phyloP scores from a whole-genome alignment of 1,139 yeast genomes.

The Pichia sp. region DNA sequence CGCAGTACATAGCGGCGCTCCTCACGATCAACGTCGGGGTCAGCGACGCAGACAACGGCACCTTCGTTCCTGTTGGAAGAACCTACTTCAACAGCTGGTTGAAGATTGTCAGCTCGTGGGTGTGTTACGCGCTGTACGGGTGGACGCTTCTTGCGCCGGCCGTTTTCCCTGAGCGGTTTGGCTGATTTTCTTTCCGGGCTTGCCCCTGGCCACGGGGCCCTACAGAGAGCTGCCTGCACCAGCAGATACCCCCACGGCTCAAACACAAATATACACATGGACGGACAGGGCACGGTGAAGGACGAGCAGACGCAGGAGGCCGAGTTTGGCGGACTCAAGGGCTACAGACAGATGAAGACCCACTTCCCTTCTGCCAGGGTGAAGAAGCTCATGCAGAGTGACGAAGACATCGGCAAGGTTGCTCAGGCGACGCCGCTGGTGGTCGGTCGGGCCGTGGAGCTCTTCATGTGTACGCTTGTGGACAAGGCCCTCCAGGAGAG shows the following conservation, averaged over 20 bases:
- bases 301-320: not conserved
- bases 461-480: conserved; percentile 84
- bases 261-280: not conserved
- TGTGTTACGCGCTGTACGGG: conserved; percentile 76
- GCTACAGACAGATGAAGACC: conserved; percentile 62
- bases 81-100: conserved; percentile 96
- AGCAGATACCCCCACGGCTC: too few relatives aligned
- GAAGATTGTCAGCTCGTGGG: conserved; percentile 88
- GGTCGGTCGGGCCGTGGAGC: conserved; percentile 90
- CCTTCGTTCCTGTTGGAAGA: conserved; percentile 94
- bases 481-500: conserved; percentile 82
- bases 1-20: conserved; percentile 94
- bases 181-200: too few relatives aligned
- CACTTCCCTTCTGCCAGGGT: conserved; percentile 97
- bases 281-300: not conserved
- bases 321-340: conserved; percentile 10
- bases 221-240: too few relatives aligned
- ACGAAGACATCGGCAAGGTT: conserved; percentile 98
- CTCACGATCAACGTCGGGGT: conserved; percentile 83
- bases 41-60: conserved; percentile 57
- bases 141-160: conserved; percentile 95
- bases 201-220: too few relatives aligned
- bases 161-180: conserved; percentile 80
- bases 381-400: conserved; percentile 95
- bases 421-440: conserved; percentile 98